Percentiles rank a stretch among this genome's conserved stretches.
These are phyloP conservation scores for Aeschynomene evenia DNA, from an alignment of 306 rosid species.

Conservation along the genomic window DNA sequence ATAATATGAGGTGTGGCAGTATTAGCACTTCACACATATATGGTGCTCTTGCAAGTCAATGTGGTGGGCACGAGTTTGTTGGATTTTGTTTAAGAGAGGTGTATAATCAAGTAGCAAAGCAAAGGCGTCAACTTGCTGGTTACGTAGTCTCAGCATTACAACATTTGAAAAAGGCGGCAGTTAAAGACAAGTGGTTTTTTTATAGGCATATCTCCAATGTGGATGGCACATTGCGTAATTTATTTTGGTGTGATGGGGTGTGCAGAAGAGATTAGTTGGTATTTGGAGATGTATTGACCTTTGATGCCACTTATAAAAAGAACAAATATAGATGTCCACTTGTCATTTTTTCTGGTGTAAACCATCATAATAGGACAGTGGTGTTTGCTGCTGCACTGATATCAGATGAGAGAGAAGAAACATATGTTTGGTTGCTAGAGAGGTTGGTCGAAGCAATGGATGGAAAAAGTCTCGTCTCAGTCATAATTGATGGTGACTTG, in stretches of 20 bases:
- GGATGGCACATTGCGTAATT: neutral
- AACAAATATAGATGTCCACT: neutral
- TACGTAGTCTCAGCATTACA: neutral
- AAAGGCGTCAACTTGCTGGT: neutral
- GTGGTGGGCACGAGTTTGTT: neutral
- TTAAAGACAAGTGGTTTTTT: neutral
- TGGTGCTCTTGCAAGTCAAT: neutral
- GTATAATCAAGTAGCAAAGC: neutral
- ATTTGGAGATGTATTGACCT: neutral
- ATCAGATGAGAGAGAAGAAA: neutral
- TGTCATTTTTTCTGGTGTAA: neutral
- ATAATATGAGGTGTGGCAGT: too few species aligned
- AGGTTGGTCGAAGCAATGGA: neutral
- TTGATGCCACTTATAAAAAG: neutral
- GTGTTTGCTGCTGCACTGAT: neutral
- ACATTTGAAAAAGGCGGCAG: neutral
- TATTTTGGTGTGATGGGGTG: neutral
- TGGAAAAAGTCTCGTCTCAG: neutral
- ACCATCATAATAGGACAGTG: neutral
- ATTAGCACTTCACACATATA: too few species aligned
- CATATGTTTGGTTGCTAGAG: neutral
- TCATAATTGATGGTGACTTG: neutral
- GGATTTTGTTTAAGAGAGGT: neutral
- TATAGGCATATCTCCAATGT: too few species aligned
- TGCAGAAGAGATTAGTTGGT: neutral